Percentiles rank a stretch among this genome's conserved stretches.
Evolutionary conservation across 169 alveolate species (phyloP).

Genomic region (Plasmodium chabaudi): DNA sequence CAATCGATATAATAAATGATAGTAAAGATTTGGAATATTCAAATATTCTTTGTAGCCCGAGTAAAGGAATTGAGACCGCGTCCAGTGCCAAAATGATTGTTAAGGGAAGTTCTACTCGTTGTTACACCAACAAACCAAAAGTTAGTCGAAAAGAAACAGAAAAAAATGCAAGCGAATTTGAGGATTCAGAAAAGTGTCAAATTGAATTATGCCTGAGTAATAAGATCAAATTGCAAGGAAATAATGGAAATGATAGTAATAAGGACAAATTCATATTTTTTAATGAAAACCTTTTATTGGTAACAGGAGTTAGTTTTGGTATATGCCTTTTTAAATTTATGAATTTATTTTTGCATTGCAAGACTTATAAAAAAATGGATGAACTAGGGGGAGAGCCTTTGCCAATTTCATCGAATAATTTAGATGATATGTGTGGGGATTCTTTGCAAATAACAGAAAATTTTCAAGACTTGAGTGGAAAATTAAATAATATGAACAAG

Average conservation of each 20-base stretch:
- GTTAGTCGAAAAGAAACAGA: too few relatives aligned
- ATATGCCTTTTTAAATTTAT: slow-evolving; percentile 56
- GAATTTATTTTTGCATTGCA: slow-evolving; percentile 22
- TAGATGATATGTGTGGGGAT: not conserved
- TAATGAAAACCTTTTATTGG: slow-evolving; percentile 39
- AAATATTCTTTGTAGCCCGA: not conserved
- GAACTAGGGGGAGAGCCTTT: not conserved
- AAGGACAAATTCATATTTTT: slow-evolving; percentile 28
- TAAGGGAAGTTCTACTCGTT: not conserved
- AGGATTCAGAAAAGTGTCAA: not conserved
- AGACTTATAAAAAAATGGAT: not conserved
- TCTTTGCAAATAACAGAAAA: not conserved
- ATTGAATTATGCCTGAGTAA: too few relatives aligned
- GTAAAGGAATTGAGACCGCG: not conserved
- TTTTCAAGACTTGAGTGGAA: not conserved
- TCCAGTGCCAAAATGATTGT: not conserved
- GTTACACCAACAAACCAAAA: too few relatives aligned
- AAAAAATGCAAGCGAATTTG: too few relatives aligned
- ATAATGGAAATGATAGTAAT: not conserved
- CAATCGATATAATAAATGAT: not conserved
- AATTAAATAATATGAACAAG: not conserved
- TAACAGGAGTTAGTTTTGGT: slow-evolving; percentile 75
- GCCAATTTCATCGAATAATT: not conserved
- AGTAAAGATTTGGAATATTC: not conserved
- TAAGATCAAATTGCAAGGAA: too few relatives aligned